Evolutionary conservation across 2,329 filamentous ascomycete species (phyloP), one percentile per base, ranked within the genome.

Genomic region (Colletotrichum noveboracense): DNA sequence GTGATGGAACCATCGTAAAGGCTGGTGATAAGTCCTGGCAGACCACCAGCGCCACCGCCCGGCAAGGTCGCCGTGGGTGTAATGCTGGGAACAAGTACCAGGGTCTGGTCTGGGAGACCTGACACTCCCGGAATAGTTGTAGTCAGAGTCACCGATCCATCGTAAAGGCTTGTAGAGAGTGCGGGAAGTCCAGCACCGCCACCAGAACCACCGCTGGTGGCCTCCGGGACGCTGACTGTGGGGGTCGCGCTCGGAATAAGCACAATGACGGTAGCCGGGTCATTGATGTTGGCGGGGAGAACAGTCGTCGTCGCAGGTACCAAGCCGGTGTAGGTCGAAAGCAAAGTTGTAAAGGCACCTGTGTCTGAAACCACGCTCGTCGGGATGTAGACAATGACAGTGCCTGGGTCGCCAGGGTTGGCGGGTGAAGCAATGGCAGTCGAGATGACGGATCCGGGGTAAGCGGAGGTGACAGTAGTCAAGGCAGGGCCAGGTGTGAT

Each of bases 371-470:
- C 28, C 16, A 14, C 12, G 21, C 30, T 72, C 38, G 62, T 58
- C 9, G 73, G 73, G 8, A 75, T 70, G 30, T 62, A 48, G 16
- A 73, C 32, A n/a, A 75, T 62, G 21, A 68, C 38, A 13, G 73
- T 75, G 16, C 62, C 73, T 5, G 73, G 73, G 38, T 75, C 73
- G 28, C 73, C 73, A 7, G 73, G 73, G 43, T 67, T 73, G 6
- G n/a, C 62, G 8, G 73, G 73, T 3, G 73, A 75, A n/a, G 62
- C 56, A 24, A 75, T 58, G 18, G 30, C 69, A 16, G 73, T 75
- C 13, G 73, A 75, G 4, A 34, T 13, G 9, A 73, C 21, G 1
- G 73, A 73, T 26, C 73, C 73, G 13, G 10, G 67, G 43, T 52
- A 52, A 7, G 70, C 73, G 7, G 74, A 76, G 18, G 70, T 74